Percentiles rank a stretch among this genome's conserved stretches.
Conservation (phyloP, 1,139 yeast species). For the Spathaspora jeffriesii region DNA sequence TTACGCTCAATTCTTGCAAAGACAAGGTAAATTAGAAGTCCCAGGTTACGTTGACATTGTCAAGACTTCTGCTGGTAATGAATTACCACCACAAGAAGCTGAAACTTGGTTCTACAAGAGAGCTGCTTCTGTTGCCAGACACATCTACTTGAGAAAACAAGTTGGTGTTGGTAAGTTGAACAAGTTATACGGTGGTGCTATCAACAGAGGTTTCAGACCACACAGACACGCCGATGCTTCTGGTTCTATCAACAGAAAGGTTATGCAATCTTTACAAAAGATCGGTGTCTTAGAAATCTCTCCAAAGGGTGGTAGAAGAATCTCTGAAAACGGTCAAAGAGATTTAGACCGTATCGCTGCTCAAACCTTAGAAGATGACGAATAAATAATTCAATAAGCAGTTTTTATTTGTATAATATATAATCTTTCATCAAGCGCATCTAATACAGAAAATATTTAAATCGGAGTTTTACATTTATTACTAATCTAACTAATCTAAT, state of each 20-base stretch:
- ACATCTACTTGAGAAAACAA: conserved; percentile 99
- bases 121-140: conserved; percentile 99
- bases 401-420: conserved; percentile 7
- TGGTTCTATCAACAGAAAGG: conserved; percentile 99
- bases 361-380: conserved; percentile 95
- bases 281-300: conserved; percentile 96
- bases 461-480: not conserved
- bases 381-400: conserved; percentile 35
- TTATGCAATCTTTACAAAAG: conserved; percentile 97
- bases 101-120: conserved; percentile 99
- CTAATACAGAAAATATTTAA: conserved; percentile 5
- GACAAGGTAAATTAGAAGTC: conserved; percentile 99
- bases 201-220: conserved; percentile 99
- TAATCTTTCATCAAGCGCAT: conserved; percentile 5
- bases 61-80: conserved; percentile 99
- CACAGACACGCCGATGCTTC: conserved; percentile 99
- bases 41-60: conserved; percentile 99
- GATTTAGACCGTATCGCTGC: conserved; percentile 99
- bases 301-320: conserved; percentile 99
- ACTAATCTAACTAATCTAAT: no score
- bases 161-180: conserved; percentile 99
- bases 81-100: conserved; percentile 99
- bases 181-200: conserved; percentile 99
- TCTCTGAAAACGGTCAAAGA: conserved; percentile 99
- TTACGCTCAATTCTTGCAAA: conserved; percentile 99